Conservation (phyloP, 108 stramenopile species). For the Discostella stelligeroides region DNA sequence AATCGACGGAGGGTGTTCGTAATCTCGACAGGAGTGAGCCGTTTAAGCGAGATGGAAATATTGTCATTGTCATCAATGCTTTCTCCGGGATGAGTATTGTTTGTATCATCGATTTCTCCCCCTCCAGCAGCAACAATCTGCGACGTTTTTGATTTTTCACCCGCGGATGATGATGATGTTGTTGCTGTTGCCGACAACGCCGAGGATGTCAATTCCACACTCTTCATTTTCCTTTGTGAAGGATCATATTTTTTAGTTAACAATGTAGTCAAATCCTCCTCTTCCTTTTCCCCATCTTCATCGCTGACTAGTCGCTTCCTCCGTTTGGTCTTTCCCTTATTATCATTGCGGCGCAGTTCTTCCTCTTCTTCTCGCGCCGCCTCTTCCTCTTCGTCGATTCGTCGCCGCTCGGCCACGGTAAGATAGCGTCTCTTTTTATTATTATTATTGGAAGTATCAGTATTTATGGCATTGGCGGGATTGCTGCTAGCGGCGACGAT, state of each 20-base stretch:
- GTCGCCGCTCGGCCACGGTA: conserved; percentile 58
- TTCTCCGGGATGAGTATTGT: too few species aligned
- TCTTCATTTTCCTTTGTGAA: conserved; percentile 1
- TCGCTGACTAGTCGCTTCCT: conserved; percentile 5
- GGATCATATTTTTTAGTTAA: conserved; percentile 26
- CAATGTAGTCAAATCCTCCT: conserved; percentile 27
- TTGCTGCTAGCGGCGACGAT: neutral
- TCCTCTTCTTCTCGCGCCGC: conserved; percentile 5
- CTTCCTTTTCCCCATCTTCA: conserved; percentile 12
- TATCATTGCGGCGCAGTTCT: conserved; percentile 10
- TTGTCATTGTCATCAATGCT: neutral
- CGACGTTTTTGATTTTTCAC: neutral
- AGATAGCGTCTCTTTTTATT: conserved; percentile 47
- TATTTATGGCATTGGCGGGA: neutral
- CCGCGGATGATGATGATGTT: too few species aligned
- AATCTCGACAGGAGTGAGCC: conserved; percentile 28
- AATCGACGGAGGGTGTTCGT: conserved; percentile 57
- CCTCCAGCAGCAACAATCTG: neutral
- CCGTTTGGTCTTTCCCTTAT: conserved; percentile 12
- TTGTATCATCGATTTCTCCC: neutral
- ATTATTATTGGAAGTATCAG: too few species aligned
- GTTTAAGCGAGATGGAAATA: conserved; percentile 4
- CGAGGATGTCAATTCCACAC: neutral
- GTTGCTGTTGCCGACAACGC: neutral
- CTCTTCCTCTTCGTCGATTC: conserved; percentile 18